phyloP scores from a whole-genome alignment of 305 asterid genomes.

The Ruellia speciosa region DNA sequence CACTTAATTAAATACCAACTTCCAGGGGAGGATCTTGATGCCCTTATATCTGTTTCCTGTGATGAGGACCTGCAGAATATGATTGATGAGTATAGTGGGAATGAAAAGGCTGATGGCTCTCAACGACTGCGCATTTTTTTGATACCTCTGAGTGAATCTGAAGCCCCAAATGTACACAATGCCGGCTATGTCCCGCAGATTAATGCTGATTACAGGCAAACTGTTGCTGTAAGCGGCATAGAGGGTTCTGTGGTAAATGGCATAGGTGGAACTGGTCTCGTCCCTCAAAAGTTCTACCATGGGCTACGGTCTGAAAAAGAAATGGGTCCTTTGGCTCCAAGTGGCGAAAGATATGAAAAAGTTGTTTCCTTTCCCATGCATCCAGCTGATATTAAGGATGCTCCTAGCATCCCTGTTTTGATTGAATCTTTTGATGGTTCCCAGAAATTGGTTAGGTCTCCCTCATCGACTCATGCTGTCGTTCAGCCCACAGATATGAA shows the following conservation, averaged over 20 bases:
- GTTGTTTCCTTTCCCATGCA: conserved; percentile 26
- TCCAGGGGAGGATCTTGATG: conserved; percentile 55
- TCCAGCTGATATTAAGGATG: conserved; percentile 32
- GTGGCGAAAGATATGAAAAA: conserved; percentile 32
- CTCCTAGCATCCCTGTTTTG: conserved; percentile 26
- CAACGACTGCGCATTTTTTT: conserved; percentile 37
- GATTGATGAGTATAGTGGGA: conserved; percentile 46
- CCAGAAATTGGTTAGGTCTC: conserved; percentile 26
- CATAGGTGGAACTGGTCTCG: conserved; percentile 36
- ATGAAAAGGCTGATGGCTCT: conserved; percentile 37
- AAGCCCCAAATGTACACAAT: conserved; percentile 30
- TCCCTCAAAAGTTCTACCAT: conserved; percentile 26
- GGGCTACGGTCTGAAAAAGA: conserved; percentile 31
- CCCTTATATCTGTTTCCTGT: conserved; percentile 56
- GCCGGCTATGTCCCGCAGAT: conserved; percentile 32
- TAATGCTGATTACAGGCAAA: conserved; percentile 49
- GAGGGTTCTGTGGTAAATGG: conserved; percentile 53
- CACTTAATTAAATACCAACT: conserved; percentile 45
- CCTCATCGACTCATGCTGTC: conserved; percentile 29
- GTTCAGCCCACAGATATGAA: conserved; percentile 31
- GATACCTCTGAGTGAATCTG: conserved; percentile 39
- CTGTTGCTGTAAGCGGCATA: conserved; percentile 55
- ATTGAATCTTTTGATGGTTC: conserved; percentile 24
- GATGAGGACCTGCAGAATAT: conserved; percentile 49
- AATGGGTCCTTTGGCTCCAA: conserved; percentile 29